Evolutionary conservation across 352 stramenopile genomes (phyloP), one percentile per base, ranked within the genome.

Genomic region (Globisporangium viniferum): DNA sequence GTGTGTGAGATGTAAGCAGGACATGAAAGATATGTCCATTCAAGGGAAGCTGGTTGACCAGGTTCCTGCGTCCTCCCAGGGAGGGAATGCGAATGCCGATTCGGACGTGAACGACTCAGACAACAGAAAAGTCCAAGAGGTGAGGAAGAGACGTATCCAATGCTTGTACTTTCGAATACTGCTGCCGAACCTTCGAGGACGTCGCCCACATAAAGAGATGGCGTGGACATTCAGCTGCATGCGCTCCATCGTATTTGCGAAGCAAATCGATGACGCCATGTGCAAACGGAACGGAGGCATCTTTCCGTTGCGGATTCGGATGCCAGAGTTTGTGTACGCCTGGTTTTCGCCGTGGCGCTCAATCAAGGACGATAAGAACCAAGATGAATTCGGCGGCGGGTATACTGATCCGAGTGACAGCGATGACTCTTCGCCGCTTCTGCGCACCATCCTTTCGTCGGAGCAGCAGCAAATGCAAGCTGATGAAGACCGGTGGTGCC

Each of bases 271-370:
- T 36, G 90, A 96, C 44, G 68, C 75, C 6, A 90, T 93, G 79
- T 88, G 79, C 57, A 79, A 79, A 39, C 74, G 76, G n/a, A 80
- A 71, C 7, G 78, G 69, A 0, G 78, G 84, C 0, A 51, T 75
- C 3, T 80, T 90, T 46, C 75, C 82, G 1, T 36, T 88, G 1
- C 80, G 86, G 0, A 77, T 95, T n/a, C 84, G 90, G 10, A 97
- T 98, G 79, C 92, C 94, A 2, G 92, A 98, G 73, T 98, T 97
- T 71, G 89, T 97, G 2, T 98, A 98, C 57, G 75, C 91, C 0
- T 98, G 90, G 92, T 98, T 98, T 67, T 80, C 89, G 18, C 93
- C 90, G 0, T 91, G 82, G 76, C 62, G 73, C 0, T 78, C 79
- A 0, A 70, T 88, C 14, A 76, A 92, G 57, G 84, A 89, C 2